phyloP scores from a whole-genome alignment of 768 basidiomycete species.

The Hygrophoropsis aurantiaca region DNA sequence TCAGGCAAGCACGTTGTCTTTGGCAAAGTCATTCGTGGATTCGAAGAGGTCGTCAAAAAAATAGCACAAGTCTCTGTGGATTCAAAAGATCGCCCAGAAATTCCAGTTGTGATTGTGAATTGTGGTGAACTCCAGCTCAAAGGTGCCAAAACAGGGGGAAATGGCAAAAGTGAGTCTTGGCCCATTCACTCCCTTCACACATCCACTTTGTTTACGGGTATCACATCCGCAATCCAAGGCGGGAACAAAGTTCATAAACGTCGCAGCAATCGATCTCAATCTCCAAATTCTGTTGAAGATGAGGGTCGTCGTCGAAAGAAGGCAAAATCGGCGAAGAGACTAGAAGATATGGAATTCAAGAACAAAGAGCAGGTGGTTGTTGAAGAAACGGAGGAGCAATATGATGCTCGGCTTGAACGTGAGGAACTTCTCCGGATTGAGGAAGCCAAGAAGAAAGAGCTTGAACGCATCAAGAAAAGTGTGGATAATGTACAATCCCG shows the following conservation, averaged over 20 bases:
- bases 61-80: slow-evolving; percentile 70
- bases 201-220: too few species aligned
- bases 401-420: slow-evolving; percentile 64
- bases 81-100: slow-evolving; percentile 69
- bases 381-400: slow-evolving; percentile 70
- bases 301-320: slow-evolving; percentile 22
- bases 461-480: slow-evolving; percentile 46
- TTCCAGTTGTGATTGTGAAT: slow-evolving; percentile 66
- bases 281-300: slow-evolving; percentile 27
- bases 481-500: slow-evolving; percentile 32
- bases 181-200: too few species aligned
- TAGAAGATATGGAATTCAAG: slow-evolving; percentile 1
- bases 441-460: slow-evolving; percentile 43
- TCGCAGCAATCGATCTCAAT: slow-evolving; percentile 19
- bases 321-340: slow-evolving; percentile 17
- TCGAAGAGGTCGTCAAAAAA: slow-evolving; percentile 54
- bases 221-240: too few species aligned
- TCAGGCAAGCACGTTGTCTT: slow-evolving; percentile 62
- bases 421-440: slow-evolving; percentile 64
- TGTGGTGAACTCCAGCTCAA: slow-evolving; percentile 85
- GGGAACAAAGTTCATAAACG: slow-evolving; percentile 18
- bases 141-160: slow-evolving; percentile 14
- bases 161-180: slow-evolving; percentile 12
- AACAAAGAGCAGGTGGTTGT: slow-evolving; percentile 6
- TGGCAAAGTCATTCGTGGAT: slow-evolving; percentile 59